Percentiles rank a stretch among this genome's conserved stretches.
These are phyloP conservation scores for Bassia scoparia DNA, from an alignment of 148 eudicot genomes.

Conservation along the genomic window DNA sequence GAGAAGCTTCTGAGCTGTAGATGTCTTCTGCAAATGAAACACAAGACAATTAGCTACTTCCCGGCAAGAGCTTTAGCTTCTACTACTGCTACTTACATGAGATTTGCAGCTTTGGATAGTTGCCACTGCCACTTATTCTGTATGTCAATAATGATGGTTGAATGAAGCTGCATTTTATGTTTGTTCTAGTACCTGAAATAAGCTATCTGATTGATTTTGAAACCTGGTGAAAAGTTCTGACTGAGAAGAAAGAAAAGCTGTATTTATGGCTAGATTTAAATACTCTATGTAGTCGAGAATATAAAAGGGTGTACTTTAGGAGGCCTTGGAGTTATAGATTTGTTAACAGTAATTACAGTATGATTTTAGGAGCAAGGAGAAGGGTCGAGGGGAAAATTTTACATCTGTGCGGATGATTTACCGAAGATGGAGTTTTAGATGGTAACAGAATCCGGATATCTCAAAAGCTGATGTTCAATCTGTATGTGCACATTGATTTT, in stretches of 20 bases:
- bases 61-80: slow-evolving; percentile 2
- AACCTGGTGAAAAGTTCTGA: not conserved
- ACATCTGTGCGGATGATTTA: not conserved
- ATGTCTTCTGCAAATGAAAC: slow-evolving; percentile 22
- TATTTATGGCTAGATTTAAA: not conserved
- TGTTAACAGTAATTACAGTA: not conserved
- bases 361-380: not conserved
- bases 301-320: not conserved
- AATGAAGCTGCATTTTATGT: slow-evolving; percentile 10
- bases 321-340: not conserved
- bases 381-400: not conserved
- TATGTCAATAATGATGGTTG: not conserved
- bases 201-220: not conserved
- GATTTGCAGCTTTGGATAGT: slow-evolving; percentile 2
- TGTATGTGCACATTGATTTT: not conserved
- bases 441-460: not conserved
- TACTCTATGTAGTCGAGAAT: not conserved
- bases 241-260: not conserved
- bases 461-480: not conserved
- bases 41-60: slow-evolving; percentile 20
- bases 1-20: slow-evolving; percentile 17
- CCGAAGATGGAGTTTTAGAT: not conserved
- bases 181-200: not conserved
- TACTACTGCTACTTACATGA: slow-evolving; percentile 10
- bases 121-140: not conserved